Conservation (phyloP, 495 filamentous ascomycete genomes). For the Neurospora sublineolata region DNA sequence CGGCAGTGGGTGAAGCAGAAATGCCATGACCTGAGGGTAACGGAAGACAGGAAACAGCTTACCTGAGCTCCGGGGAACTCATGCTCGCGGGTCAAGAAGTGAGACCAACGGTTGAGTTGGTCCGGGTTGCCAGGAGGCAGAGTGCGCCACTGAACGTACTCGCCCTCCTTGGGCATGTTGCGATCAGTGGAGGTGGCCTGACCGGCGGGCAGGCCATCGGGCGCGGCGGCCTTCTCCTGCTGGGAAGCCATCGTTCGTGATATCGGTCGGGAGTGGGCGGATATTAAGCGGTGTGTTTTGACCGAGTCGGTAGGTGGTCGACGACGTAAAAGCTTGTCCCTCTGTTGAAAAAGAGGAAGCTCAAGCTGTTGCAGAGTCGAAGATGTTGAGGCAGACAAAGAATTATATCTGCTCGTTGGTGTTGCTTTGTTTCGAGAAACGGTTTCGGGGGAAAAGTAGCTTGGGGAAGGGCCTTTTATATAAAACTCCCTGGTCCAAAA, state of each 20-base stretch:
- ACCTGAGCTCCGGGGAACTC: slow-evolving; percentile 91
- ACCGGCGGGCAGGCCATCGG: neutral
- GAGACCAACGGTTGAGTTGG: slow-evolving; percentile 37
- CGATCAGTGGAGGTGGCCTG: slow-evolving; percentile 3
- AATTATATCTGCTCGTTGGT: neutral
- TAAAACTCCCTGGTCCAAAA: neutral
- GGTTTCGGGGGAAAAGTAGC: neutral
- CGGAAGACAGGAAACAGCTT: slow-evolving; percentile 4
- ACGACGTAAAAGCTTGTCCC: neutral
- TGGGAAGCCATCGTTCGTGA: neutral
- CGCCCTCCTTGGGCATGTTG: slow-evolving; percentile 28
- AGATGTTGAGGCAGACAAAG: neutral
- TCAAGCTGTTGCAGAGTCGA: neutral
- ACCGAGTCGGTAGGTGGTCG: neutral
- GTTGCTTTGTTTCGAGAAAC: neutral
- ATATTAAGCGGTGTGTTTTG: neutral
- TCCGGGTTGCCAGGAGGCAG: slow-evolving; percentile 28
- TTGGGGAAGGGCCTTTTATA: neutral
- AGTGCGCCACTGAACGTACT: slow-evolving; percentile 35
- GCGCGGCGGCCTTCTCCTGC: neutral
- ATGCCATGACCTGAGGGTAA: neutral
- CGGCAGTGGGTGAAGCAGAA: neutral
- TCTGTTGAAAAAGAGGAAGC: neutral
- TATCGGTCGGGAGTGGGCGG: neutral
- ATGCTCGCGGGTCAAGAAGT: slow-evolving; percentile 49